Percentiles rank a stretch among this genome's conserved stretches.
These are phyloP conservation scores for Austroboletus niveus DNA, from an alignment of 1,284 basidiomycete species.

Conservation along the genomic window DNA sequence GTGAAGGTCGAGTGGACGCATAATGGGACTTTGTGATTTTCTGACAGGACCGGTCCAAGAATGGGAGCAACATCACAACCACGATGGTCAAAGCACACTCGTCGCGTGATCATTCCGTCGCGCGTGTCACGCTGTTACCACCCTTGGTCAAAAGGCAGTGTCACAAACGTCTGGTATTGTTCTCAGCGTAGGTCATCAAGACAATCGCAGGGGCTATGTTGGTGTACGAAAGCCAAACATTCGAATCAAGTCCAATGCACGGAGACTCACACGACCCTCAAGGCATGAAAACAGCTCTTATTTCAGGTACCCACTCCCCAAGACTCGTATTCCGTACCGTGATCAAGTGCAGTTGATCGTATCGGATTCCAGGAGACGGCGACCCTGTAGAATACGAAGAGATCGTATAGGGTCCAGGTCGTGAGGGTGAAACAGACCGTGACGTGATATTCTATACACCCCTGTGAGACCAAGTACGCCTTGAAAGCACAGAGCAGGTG, in stretches of 20 bases:
- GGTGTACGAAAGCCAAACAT: background rate
- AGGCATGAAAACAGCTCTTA: slow-evolving; percentile 18
- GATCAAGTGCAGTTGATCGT: slow-evolving; percentile 24
- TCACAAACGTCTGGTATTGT: background rate
- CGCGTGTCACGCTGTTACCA: background rate
- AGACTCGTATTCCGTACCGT: slow-evolving; percentile 27
- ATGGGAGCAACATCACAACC: too few relatives aligned
- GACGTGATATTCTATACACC: slow-evolving; percentile 19
- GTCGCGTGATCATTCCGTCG: background rate
- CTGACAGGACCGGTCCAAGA: background rate
- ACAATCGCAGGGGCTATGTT: background rate
- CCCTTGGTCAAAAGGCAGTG: background rate
- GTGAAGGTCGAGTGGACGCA: background rate
- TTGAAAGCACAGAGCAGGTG: background rate
- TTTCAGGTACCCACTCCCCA: slow-evolving; percentile 29
- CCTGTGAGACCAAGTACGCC: slow-evolving; percentile 4
- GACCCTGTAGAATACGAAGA: slow-evolving; percentile 9
- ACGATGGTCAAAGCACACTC: slow-evolving; percentile 6
- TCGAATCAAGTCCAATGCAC: too few relatives aligned
- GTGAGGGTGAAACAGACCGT: slow-evolving; percentile 7
- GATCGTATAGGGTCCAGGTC: slow-evolving; percentile 24
- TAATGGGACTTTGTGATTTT: background rate
- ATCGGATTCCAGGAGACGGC: slow-evolving; percentile 19
- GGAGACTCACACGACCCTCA: slow-evolving; percentile 18
- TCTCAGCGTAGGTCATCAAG: slow-evolving; percentile 1